phyloP scores from a whole-genome alignment of 805 yeast species.

The Kluyveromyces siamensis region DNA sequence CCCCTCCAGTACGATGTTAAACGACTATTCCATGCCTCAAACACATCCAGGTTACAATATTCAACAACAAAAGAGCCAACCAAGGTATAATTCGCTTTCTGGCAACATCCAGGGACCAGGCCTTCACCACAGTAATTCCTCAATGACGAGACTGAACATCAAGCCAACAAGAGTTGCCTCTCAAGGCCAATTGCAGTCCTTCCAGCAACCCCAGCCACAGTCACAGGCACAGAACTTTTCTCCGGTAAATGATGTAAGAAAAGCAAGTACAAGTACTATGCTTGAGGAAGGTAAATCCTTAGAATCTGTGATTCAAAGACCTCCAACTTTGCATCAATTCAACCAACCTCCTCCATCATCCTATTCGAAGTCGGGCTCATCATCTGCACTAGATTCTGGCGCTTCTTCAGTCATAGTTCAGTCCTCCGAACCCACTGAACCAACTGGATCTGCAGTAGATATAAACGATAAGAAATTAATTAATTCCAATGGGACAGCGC shows the following conservation, averaged over 20 bases:
- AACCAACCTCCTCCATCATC: not conserved
- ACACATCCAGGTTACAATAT: not conserved
- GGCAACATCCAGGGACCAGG: not conserved
- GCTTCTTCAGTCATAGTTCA: constrained; percentile 4
- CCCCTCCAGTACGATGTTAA: constrained; percentile 21
- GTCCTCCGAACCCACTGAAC: constrained; percentile 1
- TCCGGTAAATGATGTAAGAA: constrained; percentile 6
- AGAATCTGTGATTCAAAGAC: constrained; percentile 1
- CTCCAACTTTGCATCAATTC: not conserved
- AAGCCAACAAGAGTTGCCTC: not conserved
- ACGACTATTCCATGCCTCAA: constrained; percentile 5
- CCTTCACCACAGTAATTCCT: not conserved
- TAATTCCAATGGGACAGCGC: constrained; percentile 4
- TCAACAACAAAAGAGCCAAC: not conserved
- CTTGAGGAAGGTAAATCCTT: constrained; percentile 6
- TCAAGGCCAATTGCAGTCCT: constrained; percentile 1
- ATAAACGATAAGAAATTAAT: not conserved
- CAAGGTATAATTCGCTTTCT: constrained; percentile 2
- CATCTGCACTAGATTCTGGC: constrained; percentile 8
- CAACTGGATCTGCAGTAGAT: constrained; percentile 1
- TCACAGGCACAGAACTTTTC: not conserved
- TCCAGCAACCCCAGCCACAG: constrained; percentile 1
- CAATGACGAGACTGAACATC: constrained; percentile 1
- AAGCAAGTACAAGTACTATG: constrained; percentile 16
- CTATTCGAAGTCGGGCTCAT: not conserved